Percentiles rank a stretch among this genome's conserved stretches.
phyloP scores from a whole-genome alignment of 2,329 filamentous ascomycete species.

The Emergomyces orientalis region DNA sequence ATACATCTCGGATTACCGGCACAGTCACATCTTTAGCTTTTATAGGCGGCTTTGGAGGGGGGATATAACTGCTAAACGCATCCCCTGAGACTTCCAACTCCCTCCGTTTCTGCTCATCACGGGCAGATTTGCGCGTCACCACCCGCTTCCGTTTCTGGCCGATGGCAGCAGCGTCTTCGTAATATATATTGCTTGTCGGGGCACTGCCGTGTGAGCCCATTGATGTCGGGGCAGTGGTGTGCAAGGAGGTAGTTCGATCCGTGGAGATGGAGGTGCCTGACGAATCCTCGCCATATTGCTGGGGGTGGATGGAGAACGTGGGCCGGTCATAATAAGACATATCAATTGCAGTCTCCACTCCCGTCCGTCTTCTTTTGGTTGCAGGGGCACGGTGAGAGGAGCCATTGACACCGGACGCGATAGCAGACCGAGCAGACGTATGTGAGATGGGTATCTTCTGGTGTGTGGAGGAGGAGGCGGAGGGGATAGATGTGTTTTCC shows the following conservation, averaged over 20 bases:
- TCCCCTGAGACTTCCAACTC: conserved; percentile 63
- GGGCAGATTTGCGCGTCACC: conserved; percentile 64
- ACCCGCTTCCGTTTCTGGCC: conserved; percentile 83
- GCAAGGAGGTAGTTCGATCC: conserved; percentile 71
- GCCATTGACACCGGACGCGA: conserved; percentile 18
- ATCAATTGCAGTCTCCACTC: conserved; percentile 53
- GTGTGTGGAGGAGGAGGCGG: neutral
- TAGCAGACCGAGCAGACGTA: conserved; percentile 32
- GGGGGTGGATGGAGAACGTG: conserved; percentile 65
- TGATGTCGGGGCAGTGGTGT: conserved; percentile 85
- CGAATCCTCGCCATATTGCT: conserved; percentile 56
- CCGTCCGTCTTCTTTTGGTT: conserved; percentile 65
- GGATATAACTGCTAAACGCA: conserved; percentile 68
- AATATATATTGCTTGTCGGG: conserved; percentile 49
- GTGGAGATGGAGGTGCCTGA: conserved; percentile 68
- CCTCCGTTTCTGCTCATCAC: conserved; percentile 70
- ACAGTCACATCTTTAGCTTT: conserved; percentile 74
- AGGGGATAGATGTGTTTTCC: conserved; percentile 5
- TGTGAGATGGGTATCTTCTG: neutral
- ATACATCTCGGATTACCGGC: conserved; percentile 51
- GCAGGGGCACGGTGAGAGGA: conserved; percentile 35
- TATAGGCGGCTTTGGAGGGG: conserved; percentile 77
- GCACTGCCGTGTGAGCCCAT: conserved; percentile 55
- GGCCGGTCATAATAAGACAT: conserved; percentile 61
- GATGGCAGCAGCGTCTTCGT: conserved; percentile 56